Base-by-base conservation (phyloP, 169 alveolate species). In the Plasmodium gallinaceum region DNA sequence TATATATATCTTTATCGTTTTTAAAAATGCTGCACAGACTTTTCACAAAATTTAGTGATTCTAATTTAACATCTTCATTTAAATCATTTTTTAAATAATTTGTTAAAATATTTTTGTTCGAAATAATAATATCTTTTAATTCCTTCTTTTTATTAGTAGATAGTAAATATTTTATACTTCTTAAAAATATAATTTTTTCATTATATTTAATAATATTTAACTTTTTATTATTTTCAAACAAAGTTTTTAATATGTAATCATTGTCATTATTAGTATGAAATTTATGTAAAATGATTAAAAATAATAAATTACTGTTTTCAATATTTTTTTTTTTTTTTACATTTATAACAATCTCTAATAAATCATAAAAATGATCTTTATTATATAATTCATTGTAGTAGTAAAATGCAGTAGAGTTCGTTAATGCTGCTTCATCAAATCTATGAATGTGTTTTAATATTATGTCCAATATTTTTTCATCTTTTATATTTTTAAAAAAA, bases 31-130 rank as follows among this genome's bases (percentile, higher is more conserved):
- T 45, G 7, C 58, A 61, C 10, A 64, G 12, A 4, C 18, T 60
- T 61, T 71, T 46, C 37, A 71, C 16, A 60, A 86, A 70, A 5
- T 24, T 45, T 52, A 86, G 37, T 14, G 88, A 51, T 39, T 69
- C 87, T 43, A 86, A 70, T 71, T 86, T 64, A 37, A 86, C 87
- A 69, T 86, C 72, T 61, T 86, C 92, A 86, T 86, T 86, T 86
- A 86, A 86, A 86, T 86, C 92, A 22, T 86, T 86, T 42, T 86
- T 86, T 54, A 86, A 73, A 86, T 46, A 86, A 52, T 71, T 86
- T 8, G 51, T 48, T 60, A 86, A 46, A 66, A 69, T 46, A 39
- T 60, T 46, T 39, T 71, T 58, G 65, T 86, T 58, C 26, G 76
- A 32, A 9, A 71, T 18, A 48, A 86, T 26, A 24, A 71, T 86